Conservation (phyloP, 108 stramenopile species). For the Pseudonitzschia pungens region DNA sequence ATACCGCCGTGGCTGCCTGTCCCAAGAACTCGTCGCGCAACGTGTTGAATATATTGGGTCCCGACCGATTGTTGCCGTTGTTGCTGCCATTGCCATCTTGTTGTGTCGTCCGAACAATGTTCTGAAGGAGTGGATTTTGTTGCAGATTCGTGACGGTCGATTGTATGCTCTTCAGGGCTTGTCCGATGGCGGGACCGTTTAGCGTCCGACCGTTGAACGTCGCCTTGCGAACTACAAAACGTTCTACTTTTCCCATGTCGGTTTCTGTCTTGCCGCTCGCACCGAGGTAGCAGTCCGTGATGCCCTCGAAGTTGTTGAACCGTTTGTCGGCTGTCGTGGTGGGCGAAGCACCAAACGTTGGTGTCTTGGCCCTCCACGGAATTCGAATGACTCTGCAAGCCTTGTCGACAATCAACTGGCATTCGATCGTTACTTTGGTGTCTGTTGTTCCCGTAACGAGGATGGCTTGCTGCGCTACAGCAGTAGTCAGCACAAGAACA, state of each 20-base stretch:
- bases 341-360: neutral
- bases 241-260: conserved; percentile 4
- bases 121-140: conserved; percentile 17
- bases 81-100: neutral
- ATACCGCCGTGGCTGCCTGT: conserved; percentile 22
- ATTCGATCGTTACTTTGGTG: neutral
- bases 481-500: conserved; percentile 30
- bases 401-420: conserved; percentile 21
- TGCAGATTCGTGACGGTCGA: conserved; percentile 22
- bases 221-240: conserved; percentile 7
- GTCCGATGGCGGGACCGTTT: conserved; percentile 28
- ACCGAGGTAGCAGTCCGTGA: conserved; percentile 13
- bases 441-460: neutral
- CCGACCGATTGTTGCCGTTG: neutral
- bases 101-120: conserved; percentile 1
- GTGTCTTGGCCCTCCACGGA: conserved; percentile 29
- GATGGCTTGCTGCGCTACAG: conserved; percentile 24
- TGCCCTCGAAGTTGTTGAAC: conserved; percentile 7
- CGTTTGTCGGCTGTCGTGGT: neutral
- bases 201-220: conserved; percentile 24
- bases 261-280: neutral
- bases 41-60: conserved; percentile 1
- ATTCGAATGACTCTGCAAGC: conserved; percentile 16
- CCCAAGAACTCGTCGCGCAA: conserved; percentile 29
- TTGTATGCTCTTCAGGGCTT: conserved; percentile 22